Evolutionary conservation across 164 flowering plant genomes (phyloP).

Genomic region (Macadamia integrifolia): DNA sequence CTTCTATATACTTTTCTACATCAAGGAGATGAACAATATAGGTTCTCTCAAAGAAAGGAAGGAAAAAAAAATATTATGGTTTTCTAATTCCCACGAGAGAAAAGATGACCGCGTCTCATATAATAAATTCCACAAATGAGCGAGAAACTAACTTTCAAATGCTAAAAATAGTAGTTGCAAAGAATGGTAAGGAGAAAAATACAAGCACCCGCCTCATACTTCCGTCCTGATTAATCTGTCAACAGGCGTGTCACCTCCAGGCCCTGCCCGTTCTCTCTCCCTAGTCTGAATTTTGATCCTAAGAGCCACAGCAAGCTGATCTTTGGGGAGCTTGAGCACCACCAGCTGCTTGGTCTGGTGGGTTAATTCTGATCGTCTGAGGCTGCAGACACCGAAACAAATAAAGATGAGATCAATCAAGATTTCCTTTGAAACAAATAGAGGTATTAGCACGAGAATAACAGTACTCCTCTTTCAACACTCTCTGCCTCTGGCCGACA

Average conservation of each 20-base stretch:
- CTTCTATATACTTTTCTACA: conserved; percentile 1
- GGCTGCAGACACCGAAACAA: conserved; percentile 44
- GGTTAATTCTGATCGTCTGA: conserved; percentile 63
- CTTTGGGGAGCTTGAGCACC: conserved; percentile 49
- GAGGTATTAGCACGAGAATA: too few relatives aligned
- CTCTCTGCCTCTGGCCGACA: too few relatives aligned
- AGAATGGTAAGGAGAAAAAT: conserved; percentile 15
- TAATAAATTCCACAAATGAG: background rate
- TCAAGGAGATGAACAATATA: background rate
- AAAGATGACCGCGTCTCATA: background rate
- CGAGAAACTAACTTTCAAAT: conserved; percentile 13
- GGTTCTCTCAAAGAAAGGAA: too few relatives aligned
- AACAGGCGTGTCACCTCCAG: background rate
- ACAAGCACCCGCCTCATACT: conserved; percentile 6
- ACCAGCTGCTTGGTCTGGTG: conserved; percentile 50
- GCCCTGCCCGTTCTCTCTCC: background rate
- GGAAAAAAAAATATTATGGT: background rate
- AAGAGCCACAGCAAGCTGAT: conserved; percentile 82
- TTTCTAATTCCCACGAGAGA: background rate
- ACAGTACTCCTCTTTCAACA: too few relatives aligned
- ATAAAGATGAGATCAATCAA: background rate
- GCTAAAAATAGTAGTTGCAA: conserved; percentile 6
- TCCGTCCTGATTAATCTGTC: conserved; percentile 3
- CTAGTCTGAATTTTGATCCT: conserved; percentile 3
- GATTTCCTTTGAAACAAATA: too few relatives aligned